Percentiles rank a stretch among this genome's conserved stretches.
Evolutionary conservation across 202 grass and related monocot species (phyloP).

Genomic region (Bolboschoenoplectus hybrid): DNA sequence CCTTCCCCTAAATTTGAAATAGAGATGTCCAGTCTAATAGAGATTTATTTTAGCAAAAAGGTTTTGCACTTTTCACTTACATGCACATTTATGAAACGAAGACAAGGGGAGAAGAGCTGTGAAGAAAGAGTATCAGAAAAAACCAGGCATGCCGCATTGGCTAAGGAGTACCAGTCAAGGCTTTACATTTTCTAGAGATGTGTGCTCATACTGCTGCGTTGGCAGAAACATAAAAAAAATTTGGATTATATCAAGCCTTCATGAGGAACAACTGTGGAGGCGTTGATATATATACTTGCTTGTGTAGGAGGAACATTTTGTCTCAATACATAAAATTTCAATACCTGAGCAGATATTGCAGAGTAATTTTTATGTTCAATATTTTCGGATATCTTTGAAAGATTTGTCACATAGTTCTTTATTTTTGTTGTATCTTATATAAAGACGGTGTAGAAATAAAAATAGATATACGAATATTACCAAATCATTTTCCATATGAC

Average conservation of each 20-base stretch:
- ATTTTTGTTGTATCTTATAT: background rate
- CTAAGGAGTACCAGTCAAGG: background rate
- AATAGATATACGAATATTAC: too few relatives aligned
- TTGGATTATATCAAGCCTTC: background rate
- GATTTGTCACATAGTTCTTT: background rate
- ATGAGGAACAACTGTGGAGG: background rate
- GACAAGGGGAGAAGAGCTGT: background rate
- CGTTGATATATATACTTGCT: background rate
- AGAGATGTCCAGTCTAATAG: background rate
- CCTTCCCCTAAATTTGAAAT: background rate
- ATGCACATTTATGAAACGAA: background rate
- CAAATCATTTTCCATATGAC: too few relatives aligned
- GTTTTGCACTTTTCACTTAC: background rate
- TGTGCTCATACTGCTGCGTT: conserved; percentile 6
- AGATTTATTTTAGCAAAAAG: background rate
- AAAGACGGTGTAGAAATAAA: background rate
- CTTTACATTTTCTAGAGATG: conserved; percentile 28
- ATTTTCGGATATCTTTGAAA: background rate
- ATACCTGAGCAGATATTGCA: background rate
- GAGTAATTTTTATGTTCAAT: background rate
- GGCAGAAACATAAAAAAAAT: background rate
- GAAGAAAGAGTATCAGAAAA: background rate
- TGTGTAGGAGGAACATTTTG: background rate
- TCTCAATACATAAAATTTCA: background rate
- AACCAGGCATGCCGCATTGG: background rate